phyloP scores from a whole-genome alignment of 495 filamentous ascomycete genomes.

The Penicillium subrubescens region DNA sequence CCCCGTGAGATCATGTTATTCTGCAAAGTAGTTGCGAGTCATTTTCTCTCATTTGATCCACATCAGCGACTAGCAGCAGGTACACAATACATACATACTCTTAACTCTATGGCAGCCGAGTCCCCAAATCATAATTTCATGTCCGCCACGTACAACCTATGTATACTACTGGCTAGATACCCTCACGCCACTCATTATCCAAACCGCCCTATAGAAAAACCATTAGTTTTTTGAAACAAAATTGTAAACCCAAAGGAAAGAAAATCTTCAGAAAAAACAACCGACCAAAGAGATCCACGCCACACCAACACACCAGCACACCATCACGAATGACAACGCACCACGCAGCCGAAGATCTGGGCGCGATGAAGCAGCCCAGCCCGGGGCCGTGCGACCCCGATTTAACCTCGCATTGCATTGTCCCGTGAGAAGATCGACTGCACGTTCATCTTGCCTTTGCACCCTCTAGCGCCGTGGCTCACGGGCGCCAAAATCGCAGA shows the following conservation, averaged over 20 bases:
- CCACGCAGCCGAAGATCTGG: constrained; percentile 24
- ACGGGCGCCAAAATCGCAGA: background rate
- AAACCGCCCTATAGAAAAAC: background rate
- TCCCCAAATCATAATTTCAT: background rate
- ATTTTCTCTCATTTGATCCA: background rate
- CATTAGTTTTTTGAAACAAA: background rate
- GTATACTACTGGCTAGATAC: background rate
- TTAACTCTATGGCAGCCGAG: background rate
- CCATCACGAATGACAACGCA: constrained; percentile 21
- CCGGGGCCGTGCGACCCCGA: constrained; percentile 32
- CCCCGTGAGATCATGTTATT: background rate
- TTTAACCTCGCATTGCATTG: constrained; percentile 42
- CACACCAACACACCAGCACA: constrained; percentile 3
- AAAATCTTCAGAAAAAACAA: background rate
- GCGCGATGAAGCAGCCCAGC: constrained; percentile 1
- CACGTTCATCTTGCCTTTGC: constrained; percentile 32
- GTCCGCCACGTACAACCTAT: background rate
- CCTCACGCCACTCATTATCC: background rate
- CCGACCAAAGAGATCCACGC: background rate
- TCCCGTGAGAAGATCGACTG: constrained; percentile 38
- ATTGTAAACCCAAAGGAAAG: background rate
- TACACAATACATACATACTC: background rate
- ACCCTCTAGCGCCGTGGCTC: constrained; percentile 8
- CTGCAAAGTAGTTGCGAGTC: background rate
- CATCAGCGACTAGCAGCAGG: background rate